Percentiles rank a stretch among this genome's conserved stretches.
phyloP scores from a whole-genome alignment of 2,329 filamentous ascomycete genomes.

The Capronia epimyces region DNA sequence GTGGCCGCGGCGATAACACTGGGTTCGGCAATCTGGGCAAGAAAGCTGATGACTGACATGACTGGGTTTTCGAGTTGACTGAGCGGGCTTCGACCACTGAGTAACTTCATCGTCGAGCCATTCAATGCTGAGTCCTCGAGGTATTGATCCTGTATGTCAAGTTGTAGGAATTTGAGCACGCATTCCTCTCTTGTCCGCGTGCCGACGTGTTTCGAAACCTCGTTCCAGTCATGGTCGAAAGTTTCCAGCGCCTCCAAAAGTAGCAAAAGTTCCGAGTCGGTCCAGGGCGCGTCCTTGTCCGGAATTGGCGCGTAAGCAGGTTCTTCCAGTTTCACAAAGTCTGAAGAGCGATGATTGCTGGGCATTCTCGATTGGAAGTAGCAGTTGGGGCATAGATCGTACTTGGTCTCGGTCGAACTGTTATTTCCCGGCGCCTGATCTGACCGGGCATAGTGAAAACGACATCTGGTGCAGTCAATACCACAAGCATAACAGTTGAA shows the following conservation, averaged over 20 bases:
- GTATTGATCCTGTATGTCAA: constrained; percentile 97
- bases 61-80: constrained; percentile 92
- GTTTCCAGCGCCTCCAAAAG: constrained; percentile 86
- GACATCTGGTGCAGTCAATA: constrained; percentile 72
- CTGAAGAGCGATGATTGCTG: constrained; percentile 66
- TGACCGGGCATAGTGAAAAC: constrained; percentile 65
- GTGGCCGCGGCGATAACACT: constrained; percentile 85
- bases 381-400: constrained; percentile 87
- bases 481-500: constrained; percentile 87
- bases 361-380: constrained; percentile 81
- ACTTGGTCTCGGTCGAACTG: constrained; percentile 58
- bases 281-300: constrained; percentile 84
- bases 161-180: constrained; percentile 88
- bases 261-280: constrained; percentile 80
- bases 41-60: constrained; percentile 90
- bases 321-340: constrained; percentile 87
- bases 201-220: constrained; percentile 85
- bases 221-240: constrained; percentile 93
- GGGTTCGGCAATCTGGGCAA: constrained; percentile 85
- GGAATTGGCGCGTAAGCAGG: constrained; percentile 71
- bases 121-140: constrained; percentile 66
- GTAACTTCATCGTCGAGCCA: constrained; percentile 60
- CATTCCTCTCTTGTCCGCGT: constrained; percentile 92
- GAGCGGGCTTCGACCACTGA: constrained; percentile 79
- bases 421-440: constrained; percentile 54